These are phyloP conservation scores for Ogataea sp. DNA, from an alignment of 805 yeast genomes.

Conservation along the genomic window DNA sequence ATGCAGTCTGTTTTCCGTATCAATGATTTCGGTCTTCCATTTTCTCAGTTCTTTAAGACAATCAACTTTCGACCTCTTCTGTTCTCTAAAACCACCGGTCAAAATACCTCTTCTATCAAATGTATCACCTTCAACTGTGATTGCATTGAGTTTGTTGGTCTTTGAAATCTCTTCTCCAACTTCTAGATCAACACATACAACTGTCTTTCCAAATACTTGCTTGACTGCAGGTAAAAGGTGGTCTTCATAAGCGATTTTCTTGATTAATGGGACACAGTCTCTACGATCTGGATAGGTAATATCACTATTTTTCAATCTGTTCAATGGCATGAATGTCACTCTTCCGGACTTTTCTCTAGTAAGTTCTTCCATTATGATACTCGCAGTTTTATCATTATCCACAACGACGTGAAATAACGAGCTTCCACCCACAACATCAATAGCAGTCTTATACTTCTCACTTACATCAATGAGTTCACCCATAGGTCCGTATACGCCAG, in stretches of 20 bases:
- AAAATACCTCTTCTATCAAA: conserved; percentile 78
- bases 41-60: conserved; percentile 48
- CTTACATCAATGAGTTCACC: conserved; percentile 78
- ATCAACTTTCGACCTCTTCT: conserved; percentile 61
- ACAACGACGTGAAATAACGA: conserved; percentile 85
- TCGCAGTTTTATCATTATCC: conserved; percentile 78
- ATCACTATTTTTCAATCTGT: conserved; percentile 42
- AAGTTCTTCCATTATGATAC: conserved; percentile 69
- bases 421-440: conserved; percentile 84
- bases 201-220: conserved; percentile 75
- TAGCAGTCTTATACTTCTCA: conserved; percentile 77
- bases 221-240: conserved; percentile 57
- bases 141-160: conserved; percentile 54
- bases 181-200: conserved; percentile 65
- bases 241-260: conserved; percentile 58
- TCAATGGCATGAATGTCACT: conserved; percentile 86
- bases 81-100: conserved; percentile 82
- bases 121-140: conserved; percentile 89
- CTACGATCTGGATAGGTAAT: conserved; percentile 53
- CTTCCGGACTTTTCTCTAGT: conserved; percentile 67
- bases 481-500: conserved; percentile 71
- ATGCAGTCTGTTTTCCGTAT: conserved; percentile 30
- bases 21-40: conserved; percentile 41
- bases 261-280: conserved; percentile 69
- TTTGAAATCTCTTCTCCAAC: conserved; percentile 63